Evolutionary conservation across 352 stramenopile genomes (phyloP), one percentile per base, ranked within the genome.

Genomic region (Phytophthora constricta): DNA sequence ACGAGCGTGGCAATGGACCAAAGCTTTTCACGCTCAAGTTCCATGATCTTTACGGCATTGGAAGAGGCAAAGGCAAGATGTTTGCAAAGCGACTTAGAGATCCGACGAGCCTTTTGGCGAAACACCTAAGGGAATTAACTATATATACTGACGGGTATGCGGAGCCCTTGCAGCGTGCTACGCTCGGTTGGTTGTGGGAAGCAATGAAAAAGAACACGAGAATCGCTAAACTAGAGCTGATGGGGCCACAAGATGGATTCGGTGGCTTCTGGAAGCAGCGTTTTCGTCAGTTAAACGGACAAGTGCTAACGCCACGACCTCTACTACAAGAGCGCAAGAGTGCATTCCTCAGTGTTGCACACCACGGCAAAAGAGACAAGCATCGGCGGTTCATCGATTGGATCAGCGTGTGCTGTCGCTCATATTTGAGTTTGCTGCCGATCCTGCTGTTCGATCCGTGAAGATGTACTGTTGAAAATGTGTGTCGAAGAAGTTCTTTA

Each of bases 31-130:
- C 49, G 41, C 16, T 68, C n/a, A 4, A 62, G 2, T 62, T 69
- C n/a, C 26, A 54, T 20, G 52, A 69, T 54, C 42, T 47, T 16
- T 69, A 63, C 46, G 46, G 34, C 13, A 63, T 69, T 23, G 61
- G 53, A 25, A 34, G 50, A 19, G 37, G 53, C 1, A 47, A 69
- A 31, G 53, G 61, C 0, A 57, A 54, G 20, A 2, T 53, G 17
- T 68, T 69, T 14, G 62, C 62, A 47, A 69, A 63, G 26, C 33
- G 27, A 34, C 53, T 69, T n/a, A 43, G 52, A 52, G 61, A 69
- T 41, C 26, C 45, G 5, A 48, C 61, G 7, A 58, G 52, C 11
- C 52, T 52, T 25, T 10, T 69, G 16, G 52, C 52, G 4, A 69
- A 54, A 37, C 33, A 63, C 25, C 19, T 69, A 17, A 16, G 26